phyloP scores from a whole-genome alignment of 2,329 filamentous ascomycete genomes.

The Apiospora malaysiana region DNA sequence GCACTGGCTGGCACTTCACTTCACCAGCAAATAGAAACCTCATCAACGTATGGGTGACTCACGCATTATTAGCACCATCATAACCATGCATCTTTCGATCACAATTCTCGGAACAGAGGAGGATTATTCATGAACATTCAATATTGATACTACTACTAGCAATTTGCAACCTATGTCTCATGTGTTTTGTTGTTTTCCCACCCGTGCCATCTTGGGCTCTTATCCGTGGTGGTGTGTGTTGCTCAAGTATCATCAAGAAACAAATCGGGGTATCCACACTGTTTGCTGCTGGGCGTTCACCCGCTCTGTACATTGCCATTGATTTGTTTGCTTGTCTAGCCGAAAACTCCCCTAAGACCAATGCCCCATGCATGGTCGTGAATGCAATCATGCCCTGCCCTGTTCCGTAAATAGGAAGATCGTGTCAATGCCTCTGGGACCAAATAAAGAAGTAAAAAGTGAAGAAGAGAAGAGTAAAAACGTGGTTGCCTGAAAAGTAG shows the following conservation, averaged over 20 bases:
- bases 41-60: neutral
- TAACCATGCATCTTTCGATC: neutral
- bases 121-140: slow-evolving; percentile 5
- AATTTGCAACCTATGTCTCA: slow-evolving; percentile 7
- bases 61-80: neutral
- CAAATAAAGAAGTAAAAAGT: slow-evolving; percentile 38
- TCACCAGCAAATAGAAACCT: neutral
- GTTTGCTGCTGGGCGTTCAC: slow-evolving; percentile 7
- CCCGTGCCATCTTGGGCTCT: neutral
- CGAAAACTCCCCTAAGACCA: slow-evolving; percentile 26
- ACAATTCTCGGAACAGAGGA: neutral
- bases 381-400: slow-evolving; percentile 26
- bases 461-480: slow-evolving; percentile 23
- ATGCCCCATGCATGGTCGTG: slow-evolving; percentile 22
- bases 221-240: slow-evolving; percentile 9
- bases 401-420: slow-evolving; percentile 27
- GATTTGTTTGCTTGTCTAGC: slow-evolving; percentile 22
- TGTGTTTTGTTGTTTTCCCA: slow-evolving; percentile 3
- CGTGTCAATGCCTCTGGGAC: slow-evolving; percentile 38
- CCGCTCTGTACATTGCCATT: slow-evolving; percentile 16
- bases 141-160: slow-evolving; percentile 12
- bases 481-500: slow-evolving; percentile 20
- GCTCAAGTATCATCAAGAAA: slow-evolving; percentile 21
- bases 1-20: no score
- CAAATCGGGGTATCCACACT: slow-evolving; percentile 22